These are phyloP conservation scores for Ajuga chamaepitys DNA, from an alignment of 257 asterid genomes.

Conservation along the genomic window DNA sequence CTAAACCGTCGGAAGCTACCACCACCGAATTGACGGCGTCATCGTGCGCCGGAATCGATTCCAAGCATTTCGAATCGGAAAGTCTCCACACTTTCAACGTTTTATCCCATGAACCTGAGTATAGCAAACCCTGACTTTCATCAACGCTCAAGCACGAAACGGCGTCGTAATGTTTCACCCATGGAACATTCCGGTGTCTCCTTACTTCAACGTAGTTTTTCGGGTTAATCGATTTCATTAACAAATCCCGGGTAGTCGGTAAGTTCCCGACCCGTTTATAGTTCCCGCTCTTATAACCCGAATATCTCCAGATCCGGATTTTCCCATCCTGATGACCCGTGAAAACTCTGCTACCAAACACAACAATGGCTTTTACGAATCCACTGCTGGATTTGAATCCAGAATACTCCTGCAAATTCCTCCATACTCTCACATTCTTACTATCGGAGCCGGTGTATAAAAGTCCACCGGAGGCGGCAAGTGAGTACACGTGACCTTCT, in stretches of 20 bases:
- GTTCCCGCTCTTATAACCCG: conserved; percentile 20
- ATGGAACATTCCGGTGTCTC: conserved; percentile 48
- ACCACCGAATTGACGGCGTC: conserved; percentile 77
- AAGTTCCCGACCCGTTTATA: conserved; percentile 62
- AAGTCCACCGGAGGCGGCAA: conserved; percentile 53
- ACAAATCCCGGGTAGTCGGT: conserved; percentile 61
- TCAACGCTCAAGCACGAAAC: conserved; percentile 72
- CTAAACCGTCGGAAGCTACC: conserved; percentile 48
- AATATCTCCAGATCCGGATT: conserved; percentile 68
- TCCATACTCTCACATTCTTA: conserved; percentile 78
- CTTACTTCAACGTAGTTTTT: conserved; percentile 58
- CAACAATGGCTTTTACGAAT: conserved; percentile 69
- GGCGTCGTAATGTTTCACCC: conserved; percentile 83
- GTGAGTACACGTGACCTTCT: conserved; percentile 71
- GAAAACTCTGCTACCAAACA: conserved; percentile 40
- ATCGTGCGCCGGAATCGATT: conserved; percentile 61
- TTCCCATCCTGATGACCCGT: conserved; percentile 92
- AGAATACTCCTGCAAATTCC: conserved; percentile 48
- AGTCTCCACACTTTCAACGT: conserved; percentile 85
- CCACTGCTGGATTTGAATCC: conserved; percentile 82
- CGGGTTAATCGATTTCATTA: conserved; percentile 58
- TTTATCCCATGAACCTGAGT: conserved; percentile 93
- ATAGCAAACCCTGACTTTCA: conserved; percentile 39
- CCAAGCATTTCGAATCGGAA: conserved; percentile 72
- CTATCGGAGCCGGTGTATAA: conserved; percentile 85